Percentiles rank a stretch among this genome's conserved stretches.
Evolutionary conservation across 2,329 filamentous ascomycete genomes (phyloP).

Genomic region (Fusarium pseudonygamai): DNA sequence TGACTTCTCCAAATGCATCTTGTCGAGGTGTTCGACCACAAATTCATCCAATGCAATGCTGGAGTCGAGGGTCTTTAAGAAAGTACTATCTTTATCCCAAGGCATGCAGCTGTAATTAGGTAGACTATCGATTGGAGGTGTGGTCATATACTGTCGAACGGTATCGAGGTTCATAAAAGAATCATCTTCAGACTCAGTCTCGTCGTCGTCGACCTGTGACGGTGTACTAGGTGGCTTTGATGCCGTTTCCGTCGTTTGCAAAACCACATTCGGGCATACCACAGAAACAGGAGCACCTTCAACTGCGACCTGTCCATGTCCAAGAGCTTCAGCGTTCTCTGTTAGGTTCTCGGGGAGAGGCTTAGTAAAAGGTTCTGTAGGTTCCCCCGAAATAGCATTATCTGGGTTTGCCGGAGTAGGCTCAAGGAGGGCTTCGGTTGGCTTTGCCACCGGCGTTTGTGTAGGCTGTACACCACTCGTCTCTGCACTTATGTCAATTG

Average conservation of each 20-base stretch:
- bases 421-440: background rate
- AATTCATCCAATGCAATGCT: slow-evolving; percentile 55
- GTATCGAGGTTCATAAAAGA: slow-evolving; percentile 60
- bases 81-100: slow-evolving; percentile 60
- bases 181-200: slow-evolving; percentile 64
- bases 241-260: slow-evolving; percentile 44
- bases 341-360: background rate
- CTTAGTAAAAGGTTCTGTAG: background rate
- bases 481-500: background rate
- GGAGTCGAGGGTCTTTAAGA: slow-evolving; percentile 54
- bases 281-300: slow-evolving; percentile 1
- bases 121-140: slow-evolving; percentile 64
- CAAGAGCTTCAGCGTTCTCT: background rate
- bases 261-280: slow-evolving; percentile 20
- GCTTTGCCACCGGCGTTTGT: background rate
- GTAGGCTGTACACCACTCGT: background rate
- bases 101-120: slow-evolving; percentile 57
- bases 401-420: background rate
- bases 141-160: slow-evolving; percentile 61
- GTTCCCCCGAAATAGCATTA: background rate
- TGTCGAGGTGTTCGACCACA: slow-evolving; percentile 56
- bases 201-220: slow-evolving; percentile 61
- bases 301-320: background rate
- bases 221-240: slow-evolving; percentile 57
- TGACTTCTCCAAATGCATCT: slow-evolving; percentile 50